These are phyloP conservation scores for Phytophthora boehmeriae DNA, from an alignment of 352 stramenopile genomes.

Conservation along the genomic window DNA sequence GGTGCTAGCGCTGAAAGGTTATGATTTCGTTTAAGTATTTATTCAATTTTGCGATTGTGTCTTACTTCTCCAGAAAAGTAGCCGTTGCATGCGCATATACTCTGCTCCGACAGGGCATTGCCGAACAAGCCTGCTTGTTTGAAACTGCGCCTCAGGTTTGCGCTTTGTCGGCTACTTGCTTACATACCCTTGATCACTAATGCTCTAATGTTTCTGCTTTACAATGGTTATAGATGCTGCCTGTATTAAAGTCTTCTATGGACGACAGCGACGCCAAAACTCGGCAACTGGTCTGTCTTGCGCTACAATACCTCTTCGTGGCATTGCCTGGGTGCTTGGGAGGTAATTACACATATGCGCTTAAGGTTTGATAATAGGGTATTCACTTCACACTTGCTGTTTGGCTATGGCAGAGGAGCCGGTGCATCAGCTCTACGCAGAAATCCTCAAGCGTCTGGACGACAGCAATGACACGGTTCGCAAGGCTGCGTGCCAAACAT, in stretches of 20 bases:
- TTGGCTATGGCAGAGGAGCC: conserved; percentile 72
- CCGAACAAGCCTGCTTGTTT: conserved; percentile 82
- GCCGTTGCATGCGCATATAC: conserved; percentile 88
- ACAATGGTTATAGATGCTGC: conserved; percentile 66
- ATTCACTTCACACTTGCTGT: conserved; percentile 12
- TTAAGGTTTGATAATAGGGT: background rate
- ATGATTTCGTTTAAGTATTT: background rate
- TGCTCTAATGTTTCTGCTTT: conserved; percentile 8
- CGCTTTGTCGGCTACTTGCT: background rate
- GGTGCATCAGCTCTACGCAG: conserved; percentile 90
- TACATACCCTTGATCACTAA: background rate
- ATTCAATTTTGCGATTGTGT: conserved; percentile 10
- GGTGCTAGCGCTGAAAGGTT: background rate
- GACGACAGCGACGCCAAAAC: conserved; percentile 90
- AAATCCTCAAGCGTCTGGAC: conserved; percentile 93
- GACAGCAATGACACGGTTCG: conserved; percentile 92
- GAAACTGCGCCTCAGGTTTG: conserved; percentile 77
- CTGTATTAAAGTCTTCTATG: conserved; percentile 88
- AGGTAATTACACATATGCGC: conserved; percentile 33
- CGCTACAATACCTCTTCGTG: conserved; percentile 89
- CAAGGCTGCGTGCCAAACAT: conserved; percentile 86
- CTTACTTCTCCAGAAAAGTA: conserved; percentile 72
- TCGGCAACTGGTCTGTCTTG: conserved; percentile 87
- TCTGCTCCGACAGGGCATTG: conserved; percentile 73
- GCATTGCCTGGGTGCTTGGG: conserved; percentile 75